Percentiles rank a stretch among this genome's conserved stretches.
Conservation (phyloP, 805 yeast species). For the Cyberlindnera samutprakarnensis region DNA sequence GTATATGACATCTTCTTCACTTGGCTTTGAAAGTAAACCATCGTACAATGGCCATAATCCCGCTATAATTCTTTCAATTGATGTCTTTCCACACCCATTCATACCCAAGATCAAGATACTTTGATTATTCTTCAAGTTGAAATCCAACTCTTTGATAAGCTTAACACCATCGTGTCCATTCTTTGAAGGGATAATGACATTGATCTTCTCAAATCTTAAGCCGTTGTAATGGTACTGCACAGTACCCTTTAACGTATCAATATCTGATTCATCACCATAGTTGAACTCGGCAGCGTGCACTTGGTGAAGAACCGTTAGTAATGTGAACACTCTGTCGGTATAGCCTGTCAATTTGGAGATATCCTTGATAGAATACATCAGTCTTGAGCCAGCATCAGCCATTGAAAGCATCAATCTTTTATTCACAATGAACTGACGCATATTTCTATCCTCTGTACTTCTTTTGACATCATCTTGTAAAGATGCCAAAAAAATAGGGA, state of each 20-base stretch:
- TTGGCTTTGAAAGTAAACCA: slow-evolving; percentile 79
- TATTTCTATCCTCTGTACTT: slow-evolving; percentile 43
- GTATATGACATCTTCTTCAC: slow-evolving; percentile 58
- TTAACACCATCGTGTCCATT: slow-evolving; percentile 55
- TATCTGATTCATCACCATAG: slow-evolving; percentile 31
- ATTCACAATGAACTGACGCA: slow-evolving; percentile 86
- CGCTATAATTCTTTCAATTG: slow-evolving; percentile 75
- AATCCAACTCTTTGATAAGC: slow-evolving; percentile 53
- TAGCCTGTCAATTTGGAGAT: slow-evolving; percentile 86
- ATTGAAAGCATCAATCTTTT: slow-evolving; percentile 83
- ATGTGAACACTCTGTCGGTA: slow-evolving; percentile 75
- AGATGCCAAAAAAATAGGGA: slow-evolving; percentile 71
- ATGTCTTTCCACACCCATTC: slow-evolving; percentile 86
- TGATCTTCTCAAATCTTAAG: slow-evolving; percentile 74
- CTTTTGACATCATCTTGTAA: slow-evolving; percentile 21
- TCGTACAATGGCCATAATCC: slow-evolving; percentile 88
- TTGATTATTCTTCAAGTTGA: slow-evolving; percentile 43
- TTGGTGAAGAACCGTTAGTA: slow-evolving; percentile 71
- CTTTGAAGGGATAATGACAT: slow-evolving; percentile 68
- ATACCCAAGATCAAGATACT: slow-evolving; percentile 77
- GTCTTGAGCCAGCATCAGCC: slow-evolving; percentile 91
- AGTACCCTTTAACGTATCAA: slow-evolving; percentile 66
- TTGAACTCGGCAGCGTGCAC: slow-evolving; percentile 54
- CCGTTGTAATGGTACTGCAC: slow-evolving; percentile 72
- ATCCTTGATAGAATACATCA: slow-evolving; percentile 92